Conservation (phyloP, 208 protist genomes). For the Leishmania tarentolae region DNA sequence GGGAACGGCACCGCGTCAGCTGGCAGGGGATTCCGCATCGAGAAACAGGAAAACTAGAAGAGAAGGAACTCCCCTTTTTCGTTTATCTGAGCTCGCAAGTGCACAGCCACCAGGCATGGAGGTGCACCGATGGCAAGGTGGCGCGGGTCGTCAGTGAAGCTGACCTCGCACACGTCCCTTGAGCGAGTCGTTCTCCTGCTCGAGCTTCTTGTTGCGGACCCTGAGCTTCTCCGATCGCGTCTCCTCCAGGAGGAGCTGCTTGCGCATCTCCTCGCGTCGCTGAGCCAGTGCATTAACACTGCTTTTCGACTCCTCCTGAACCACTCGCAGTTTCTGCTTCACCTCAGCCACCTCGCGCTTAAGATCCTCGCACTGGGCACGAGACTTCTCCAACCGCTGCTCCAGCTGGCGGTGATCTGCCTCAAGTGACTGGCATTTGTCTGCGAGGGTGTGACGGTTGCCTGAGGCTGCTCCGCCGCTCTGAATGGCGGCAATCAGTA, state of each 20-base stretch:
- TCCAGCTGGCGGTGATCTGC: constrained; percentile 56
- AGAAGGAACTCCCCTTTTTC: not conserved
- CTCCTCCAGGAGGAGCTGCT: constrained; percentile 84
- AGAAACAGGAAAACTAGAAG: too few species aligned
- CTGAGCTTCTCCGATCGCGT: constrained; percentile 68
- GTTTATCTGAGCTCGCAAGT: not conserved
- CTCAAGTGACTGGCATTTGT: constrained; percentile 49
- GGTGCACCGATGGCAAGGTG: not conserved
- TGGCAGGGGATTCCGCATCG: not conserved
- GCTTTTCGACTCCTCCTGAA: constrained; percentile 48
- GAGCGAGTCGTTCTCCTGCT: constrained; percentile 63
- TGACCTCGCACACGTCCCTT: constrained; percentile 33
- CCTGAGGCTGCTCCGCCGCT: constrained; percentile 29
- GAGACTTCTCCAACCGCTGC: constrained; percentile 38
- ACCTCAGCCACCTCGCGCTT: constrained; percentile 52
- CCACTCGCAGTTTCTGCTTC: constrained; percentile 46
- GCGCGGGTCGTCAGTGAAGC: constrained; percentile 8
- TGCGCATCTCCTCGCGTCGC: constrained; percentile 69
- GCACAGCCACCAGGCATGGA: not conserved
- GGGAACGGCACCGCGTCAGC: not conserved
- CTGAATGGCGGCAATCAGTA: constrained; percentile 70
- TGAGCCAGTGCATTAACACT: constrained; percentile 58
- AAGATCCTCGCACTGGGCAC: constrained; percentile 51
- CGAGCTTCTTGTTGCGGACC: constrained; percentile 62
- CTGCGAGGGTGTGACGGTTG: constrained; percentile 41